A percentile compares a stretch with the other conserved stretches of the same genome.
These are phyloP conservation scores for Astragalus glycyphyllos DNA, from an alignment of 306 rosid species.

Conservation along the genomic window DNA sequence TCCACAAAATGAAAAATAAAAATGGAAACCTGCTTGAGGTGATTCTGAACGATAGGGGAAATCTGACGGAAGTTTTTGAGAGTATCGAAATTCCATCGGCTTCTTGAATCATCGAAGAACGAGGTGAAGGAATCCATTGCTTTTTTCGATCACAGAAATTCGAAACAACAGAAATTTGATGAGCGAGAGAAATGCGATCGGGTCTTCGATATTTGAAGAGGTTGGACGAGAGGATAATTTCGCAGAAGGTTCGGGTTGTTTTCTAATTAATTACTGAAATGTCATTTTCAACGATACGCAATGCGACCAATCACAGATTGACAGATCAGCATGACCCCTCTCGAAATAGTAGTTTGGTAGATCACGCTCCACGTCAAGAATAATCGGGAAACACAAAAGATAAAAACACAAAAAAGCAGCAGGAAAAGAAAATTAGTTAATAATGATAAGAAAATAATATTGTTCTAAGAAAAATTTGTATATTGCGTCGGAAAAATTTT, in stretches of 20 bases:
- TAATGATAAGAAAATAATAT: no score
- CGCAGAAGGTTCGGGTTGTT: not conserved
- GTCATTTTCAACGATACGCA: no score
- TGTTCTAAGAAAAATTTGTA: no score
- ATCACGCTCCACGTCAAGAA: not conserved
- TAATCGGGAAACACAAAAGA: not conserved
- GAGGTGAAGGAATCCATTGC: conserved; percentile 74
- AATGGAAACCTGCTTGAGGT: conserved; percentile 62
- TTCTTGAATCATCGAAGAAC: conserved; percentile 69
- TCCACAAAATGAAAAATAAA: not conserved
- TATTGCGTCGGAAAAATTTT: no score
- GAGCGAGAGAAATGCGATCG: not conserved
- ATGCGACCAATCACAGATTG: conserved; percentile 36
- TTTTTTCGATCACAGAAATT: not conserved
- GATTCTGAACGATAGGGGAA: conserved; percentile 79
- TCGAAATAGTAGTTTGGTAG: not conserved
- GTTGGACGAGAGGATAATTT: no score
- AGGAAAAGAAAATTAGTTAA: no score
- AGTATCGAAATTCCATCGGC: conserved; percentile 74
- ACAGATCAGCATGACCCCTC: conserved; percentile 32
- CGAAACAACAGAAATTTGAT: conserved; percentile 2
- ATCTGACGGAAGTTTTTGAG: conserved; percentile 81
- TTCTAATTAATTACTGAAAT: no score
- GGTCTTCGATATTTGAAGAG: not conserved
- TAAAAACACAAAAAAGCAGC: no score